phyloP scores from a whole-genome alignment of 2,329 filamentous ascomycete genomes.

The Colletotrichum filicis region DNA sequence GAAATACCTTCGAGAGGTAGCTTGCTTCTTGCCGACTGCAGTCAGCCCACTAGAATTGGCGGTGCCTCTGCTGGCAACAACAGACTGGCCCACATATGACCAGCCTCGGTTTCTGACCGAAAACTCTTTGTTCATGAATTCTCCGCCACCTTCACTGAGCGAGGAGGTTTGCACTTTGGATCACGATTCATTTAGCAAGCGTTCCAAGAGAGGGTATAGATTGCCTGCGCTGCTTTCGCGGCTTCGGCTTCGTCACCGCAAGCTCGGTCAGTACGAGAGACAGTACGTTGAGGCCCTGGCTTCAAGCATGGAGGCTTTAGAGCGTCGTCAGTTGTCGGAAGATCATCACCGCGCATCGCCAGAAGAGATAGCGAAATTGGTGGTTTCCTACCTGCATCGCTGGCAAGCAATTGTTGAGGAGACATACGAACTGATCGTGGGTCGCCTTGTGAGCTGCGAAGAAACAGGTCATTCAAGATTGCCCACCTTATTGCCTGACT shows the following conservation, averaged over 20 bases:
- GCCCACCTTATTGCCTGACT: neutral
- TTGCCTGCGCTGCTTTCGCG: neutral
- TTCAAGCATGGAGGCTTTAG: neutral
- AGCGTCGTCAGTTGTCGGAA: neutral
- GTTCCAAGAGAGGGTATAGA: neutral
- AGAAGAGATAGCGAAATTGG: neutral
- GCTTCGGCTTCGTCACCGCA: neutral
- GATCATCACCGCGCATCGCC: neutral
- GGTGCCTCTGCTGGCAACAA: neutral
- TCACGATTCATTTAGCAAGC: neutral
- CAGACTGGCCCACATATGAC: neutral
- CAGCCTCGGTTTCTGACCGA: neutral
- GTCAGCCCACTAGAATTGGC: neutral
- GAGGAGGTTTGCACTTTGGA: neutral
- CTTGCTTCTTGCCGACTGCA: neutral
- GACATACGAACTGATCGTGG: neutral
- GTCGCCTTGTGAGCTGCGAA: neutral
- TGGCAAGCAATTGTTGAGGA: neutral
- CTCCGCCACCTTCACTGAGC: neutral
- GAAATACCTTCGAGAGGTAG: conserved; percentile 37
- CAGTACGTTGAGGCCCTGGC: neutral
- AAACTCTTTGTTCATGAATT: neutral
- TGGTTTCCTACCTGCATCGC: neutral
- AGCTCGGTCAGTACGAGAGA: neutral
- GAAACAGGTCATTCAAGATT: no score